Conservation (phyloP, 306 rosid genomes). For the Cyamopsis tetragonoloba region DNA sequence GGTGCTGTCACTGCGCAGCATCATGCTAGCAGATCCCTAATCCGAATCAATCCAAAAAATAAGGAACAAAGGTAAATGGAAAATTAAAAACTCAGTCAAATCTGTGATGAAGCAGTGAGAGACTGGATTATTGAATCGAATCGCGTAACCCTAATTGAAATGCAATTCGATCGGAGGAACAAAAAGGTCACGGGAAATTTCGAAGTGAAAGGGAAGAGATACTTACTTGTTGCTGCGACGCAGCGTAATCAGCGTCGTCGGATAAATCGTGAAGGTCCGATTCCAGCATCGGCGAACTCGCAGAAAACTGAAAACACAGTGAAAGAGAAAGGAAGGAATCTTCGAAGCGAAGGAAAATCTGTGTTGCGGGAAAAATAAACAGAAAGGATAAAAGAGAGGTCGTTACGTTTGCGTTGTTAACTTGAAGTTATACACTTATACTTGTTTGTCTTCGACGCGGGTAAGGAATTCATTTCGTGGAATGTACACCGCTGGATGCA, state of each 20-base stretch:
- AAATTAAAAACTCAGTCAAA: not conserved
- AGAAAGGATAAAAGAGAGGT: not conserved
- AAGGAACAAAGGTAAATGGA: no score
- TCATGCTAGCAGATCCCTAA: conserved; percentile 67
- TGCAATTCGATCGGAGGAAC: not conserved
- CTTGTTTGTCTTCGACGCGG: conserved; percentile 25
- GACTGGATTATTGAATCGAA: not conserved
- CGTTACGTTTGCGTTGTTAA: not conserved
- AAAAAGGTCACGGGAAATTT: not conserved
- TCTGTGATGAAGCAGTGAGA: not conserved
- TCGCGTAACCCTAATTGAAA: conserved; percentile 29
- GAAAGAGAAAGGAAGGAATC: conserved; percentile 8
- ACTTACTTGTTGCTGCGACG: conserved; percentile 80
- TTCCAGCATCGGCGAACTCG: conserved; percentile 61
- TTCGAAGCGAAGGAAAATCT: conserved; percentile 36
- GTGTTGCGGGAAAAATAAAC: conserved; percentile 17
- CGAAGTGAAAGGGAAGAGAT: not conserved
- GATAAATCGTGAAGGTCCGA: conserved; percentile 85
- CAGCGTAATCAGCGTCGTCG: conserved; percentile 97
- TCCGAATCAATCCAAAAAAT: conserved; percentile 18
- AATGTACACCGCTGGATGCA: conserved; percentile 9
- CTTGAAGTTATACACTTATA: no score
- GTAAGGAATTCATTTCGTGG: not conserved
- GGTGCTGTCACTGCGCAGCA: conserved; percentile 61
- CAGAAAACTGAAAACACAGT: not conserved